Conservation (phyloP, 2,329 filamentous ascomycete genomes). For the Fusarium drepaniforme region DNA sequence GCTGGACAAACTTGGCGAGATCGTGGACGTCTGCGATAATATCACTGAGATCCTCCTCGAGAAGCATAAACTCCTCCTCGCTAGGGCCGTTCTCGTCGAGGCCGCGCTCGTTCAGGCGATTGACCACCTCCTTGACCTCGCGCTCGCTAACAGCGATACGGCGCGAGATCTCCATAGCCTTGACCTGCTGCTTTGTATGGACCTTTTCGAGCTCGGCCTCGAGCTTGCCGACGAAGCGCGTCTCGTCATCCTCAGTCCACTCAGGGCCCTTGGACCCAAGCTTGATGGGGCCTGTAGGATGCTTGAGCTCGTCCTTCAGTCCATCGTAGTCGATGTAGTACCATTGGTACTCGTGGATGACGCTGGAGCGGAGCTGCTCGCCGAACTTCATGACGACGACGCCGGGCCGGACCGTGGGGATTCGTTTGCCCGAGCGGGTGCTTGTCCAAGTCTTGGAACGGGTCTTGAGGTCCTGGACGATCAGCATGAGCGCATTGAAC, state of each 20-base stretch:
- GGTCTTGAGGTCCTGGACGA: conserved; percentile 63
- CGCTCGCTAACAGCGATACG: conserved; percentile 89
- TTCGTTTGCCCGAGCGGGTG: conserved; percentile 42
- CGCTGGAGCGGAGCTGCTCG: conserved; percentile 93
- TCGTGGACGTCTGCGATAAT: conserved; percentile 99
- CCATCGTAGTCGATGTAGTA: conserved; percentile 99
- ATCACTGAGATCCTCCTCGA: conserved; percentile 96
- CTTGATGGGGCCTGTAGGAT: conserved; percentile 66
- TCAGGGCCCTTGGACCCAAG: conserved; percentile 62
- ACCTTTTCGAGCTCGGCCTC: conserved; percentile 97
- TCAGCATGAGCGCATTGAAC: conserved; percentile 59
- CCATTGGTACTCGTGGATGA: conserved; percentile 97
- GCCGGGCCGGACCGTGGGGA: conserved; percentile 59
- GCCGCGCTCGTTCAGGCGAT: conserved; percentile 74
- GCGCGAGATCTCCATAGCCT: conserved; percentile 94
- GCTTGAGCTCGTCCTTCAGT: conserved; percentile 88
- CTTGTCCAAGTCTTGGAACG: conserved; percentile 57
- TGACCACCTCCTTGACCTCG: conserved; percentile 90
- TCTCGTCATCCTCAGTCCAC: conserved; percentile 95
- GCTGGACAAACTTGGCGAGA: conserved; percentile 95
- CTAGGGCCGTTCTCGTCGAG: conserved; percentile 71
- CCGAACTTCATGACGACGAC: conserved; percentile 85
- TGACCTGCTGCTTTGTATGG: conserved; percentile 96
- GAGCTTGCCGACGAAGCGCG: conserved; percentile 85
- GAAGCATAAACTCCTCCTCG: conserved; percentile 93